phyloP scores from a whole-genome alignment of 306 rosid species.

The Lotus japonicus region DNA sequence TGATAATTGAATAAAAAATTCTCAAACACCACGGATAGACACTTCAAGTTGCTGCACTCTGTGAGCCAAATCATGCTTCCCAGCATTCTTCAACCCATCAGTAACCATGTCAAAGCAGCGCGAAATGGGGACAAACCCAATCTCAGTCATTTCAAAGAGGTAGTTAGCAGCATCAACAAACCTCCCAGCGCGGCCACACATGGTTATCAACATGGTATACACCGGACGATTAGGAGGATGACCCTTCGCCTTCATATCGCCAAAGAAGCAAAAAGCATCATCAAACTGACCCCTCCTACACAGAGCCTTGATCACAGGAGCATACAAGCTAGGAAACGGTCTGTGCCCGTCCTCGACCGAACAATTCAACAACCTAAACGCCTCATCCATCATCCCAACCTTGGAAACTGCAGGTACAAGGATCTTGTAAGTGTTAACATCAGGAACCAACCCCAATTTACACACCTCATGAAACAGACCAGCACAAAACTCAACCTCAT shows the following conservation, averaged over 20 bases:
- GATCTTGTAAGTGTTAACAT: constrained; percentile 72
- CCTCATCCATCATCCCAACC: constrained; percentile 57
- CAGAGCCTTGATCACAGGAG: constrained; percentile 68
- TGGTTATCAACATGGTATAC: constrained; percentile 81
- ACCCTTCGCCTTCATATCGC: constrained; percentile 84
- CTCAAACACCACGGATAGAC: constrained; percentile 47
- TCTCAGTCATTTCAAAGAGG: constrained; percentile 76
- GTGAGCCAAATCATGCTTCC: constrained; percentile 79
- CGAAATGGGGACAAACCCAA: constrained; percentile 68
- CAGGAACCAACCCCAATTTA: constrained; percentile 57
- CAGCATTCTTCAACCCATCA: constrained; percentile 84
- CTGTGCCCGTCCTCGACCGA: constrained; percentile 58
- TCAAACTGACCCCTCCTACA: constrained; percentile 78
- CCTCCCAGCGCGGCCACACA: constrained; percentile 83
- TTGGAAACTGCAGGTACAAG: constrained; percentile 62
- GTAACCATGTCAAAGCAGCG: constrained; percentile 83
- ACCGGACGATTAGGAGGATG: constrained; percentile 93
- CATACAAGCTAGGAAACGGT: constrained; percentile 81
- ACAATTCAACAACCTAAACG: constrained; percentile 57
- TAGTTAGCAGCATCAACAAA: constrained; percentile 77
- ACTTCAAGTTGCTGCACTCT: constrained; percentile 75
- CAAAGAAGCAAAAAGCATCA: constrained; percentile 82
- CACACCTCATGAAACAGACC: constrained; percentile 49
- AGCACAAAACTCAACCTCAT: constrained; percentile 65
- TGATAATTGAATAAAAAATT: not conserved